Base-by-base conservation (phyloP, 257 asterid genomes). In the Paraleonurus japonicus region DNA sequence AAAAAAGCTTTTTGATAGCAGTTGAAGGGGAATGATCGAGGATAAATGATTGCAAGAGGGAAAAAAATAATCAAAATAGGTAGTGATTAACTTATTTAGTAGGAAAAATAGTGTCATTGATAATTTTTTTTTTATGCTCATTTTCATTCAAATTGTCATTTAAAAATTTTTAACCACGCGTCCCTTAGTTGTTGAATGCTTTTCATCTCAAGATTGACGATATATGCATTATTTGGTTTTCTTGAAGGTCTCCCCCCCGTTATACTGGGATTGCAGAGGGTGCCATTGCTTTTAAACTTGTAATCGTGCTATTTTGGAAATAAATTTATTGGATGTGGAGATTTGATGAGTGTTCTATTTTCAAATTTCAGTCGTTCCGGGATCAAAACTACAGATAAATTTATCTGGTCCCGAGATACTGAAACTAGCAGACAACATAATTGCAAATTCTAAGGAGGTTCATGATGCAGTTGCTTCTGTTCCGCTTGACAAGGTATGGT, bases 401-500 rank as follows among this genome's bases (percentile, higher is more conserved):
- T 72, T 89, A 72, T 86, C 96, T 28, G 98, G 88, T 19, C 71
- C 92, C 7, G 98, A 91, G 74, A 89, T 94, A 73, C 65, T 83
- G 83, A 88, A 73, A 73, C 75, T 94, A 70, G 92, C 97, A 2
- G 96, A 94, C 62, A 81, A 73, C 33, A 86, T 89, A 75, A 75
- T 91, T 60, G 89, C 87, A 66, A 78, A 84, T 73, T 94, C 96
- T 2, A 86, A 88, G 83, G 80, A 79, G 74, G 89, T 94, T 82
- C 81, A 89, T 67, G 95, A 94, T 80, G 86, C 88, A 58, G 95
- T 94, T 69, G 96, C 99, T 81, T 82, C 92, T 10, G 84, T 89
- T 78, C 89, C 96, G 26, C 93, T 88, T 7, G 92, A 88, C 72
- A 91, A 88, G 96, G 99, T 94, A 79, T 24, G 71, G 1, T 61